Evolutionary conservation across 306 rosid genomes (phyloP).

Genomic region (Pueraria montana): DNA sequence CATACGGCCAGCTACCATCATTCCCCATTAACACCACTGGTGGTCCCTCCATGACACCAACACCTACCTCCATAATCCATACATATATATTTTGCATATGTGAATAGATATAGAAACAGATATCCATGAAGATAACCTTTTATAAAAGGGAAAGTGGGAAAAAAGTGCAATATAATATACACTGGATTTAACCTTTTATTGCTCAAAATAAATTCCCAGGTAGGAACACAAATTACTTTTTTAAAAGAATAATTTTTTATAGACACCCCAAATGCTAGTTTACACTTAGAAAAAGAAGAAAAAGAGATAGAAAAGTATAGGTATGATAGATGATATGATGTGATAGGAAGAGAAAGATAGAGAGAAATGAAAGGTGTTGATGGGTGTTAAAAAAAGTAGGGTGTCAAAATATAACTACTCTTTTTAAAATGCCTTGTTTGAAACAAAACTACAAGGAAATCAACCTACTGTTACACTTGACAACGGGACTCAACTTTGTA

Average conservation of each 20-base stretch:
- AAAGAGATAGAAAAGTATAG: too few relatives aligned
- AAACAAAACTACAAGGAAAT: neutral
- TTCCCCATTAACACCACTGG: constrained; percentile 66
- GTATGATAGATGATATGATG: too few relatives aligned
- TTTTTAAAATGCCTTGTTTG: constrained; percentile 11
- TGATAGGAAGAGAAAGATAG: too few relatives aligned
- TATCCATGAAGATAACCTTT: constrained; percentile 36
- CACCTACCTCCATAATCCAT: constrained; percentile 55
- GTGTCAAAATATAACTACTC: too few relatives aligned
- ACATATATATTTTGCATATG: constrained; percentile 48
- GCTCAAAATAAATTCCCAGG: constrained; percentile 30
- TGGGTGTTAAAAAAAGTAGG: too few relatives aligned
- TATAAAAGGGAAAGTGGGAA: constrained; percentile 30
- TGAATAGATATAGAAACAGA: neutral
- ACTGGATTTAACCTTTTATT: constrained; percentile 42
- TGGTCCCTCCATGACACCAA: constrained; percentile 80
- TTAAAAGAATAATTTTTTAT: too few relatives aligned
- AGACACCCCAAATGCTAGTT: too few relatives aligned
- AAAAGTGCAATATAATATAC: constrained; percentile 25
- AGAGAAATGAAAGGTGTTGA: too few relatives aligned
- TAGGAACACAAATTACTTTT: too few relatives aligned
- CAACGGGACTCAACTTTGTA: constrained; percentile 10
- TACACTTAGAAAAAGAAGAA: too few relatives aligned
- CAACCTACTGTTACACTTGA: neutral
- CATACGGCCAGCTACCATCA: constrained; percentile 70